Evolutionary conservation across 1,284 basidiomycete species (phyloP).

Genomic region (Sphaerobolus stellatus): DNA sequence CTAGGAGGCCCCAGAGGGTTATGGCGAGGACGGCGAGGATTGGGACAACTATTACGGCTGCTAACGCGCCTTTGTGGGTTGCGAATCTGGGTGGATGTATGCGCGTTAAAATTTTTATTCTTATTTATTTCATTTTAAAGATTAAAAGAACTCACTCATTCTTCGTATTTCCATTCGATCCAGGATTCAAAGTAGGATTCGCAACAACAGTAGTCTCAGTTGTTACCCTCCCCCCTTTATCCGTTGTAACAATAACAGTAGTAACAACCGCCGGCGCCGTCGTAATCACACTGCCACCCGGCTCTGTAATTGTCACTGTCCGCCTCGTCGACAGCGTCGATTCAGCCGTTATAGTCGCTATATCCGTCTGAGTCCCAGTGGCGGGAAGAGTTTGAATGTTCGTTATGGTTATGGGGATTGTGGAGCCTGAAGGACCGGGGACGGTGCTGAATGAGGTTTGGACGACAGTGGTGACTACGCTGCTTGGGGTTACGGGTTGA

Average conservation of each 20-base stretch:
- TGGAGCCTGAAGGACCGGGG: no score
- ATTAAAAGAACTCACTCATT: not conserved
- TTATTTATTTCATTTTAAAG: not conserved
- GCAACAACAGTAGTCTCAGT: constrained; percentile 1
- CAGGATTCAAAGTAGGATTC: constrained; percentile 5
- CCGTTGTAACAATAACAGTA: not conserved
- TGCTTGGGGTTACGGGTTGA: no score
- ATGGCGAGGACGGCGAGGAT: constrained; percentile 44
- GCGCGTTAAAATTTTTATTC: not conserved
- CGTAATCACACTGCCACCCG: not conserved
- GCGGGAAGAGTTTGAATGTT: no score
- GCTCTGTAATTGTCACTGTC: not conserved
- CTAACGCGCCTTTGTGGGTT: constrained; percentile 51
- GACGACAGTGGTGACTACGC: no score
- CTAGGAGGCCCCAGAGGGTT: constrained; percentile 34
- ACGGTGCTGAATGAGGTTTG: no score
- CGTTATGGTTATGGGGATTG: no score
- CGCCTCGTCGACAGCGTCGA: not conserved
- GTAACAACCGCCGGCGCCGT: not conserved
- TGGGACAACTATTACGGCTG: constrained; percentile 56
- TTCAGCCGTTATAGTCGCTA: no score
- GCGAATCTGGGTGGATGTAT: constrained; percentile 44
- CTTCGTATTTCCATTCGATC: not conserved
- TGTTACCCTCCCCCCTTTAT: not conserved
- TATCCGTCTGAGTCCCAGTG: no score